Evolutionary conservation across 1,284 basidiomycete species (phyloP), one percentile per base, ranked within the genome.

Genomic region (Grifola frondosa): DNA sequence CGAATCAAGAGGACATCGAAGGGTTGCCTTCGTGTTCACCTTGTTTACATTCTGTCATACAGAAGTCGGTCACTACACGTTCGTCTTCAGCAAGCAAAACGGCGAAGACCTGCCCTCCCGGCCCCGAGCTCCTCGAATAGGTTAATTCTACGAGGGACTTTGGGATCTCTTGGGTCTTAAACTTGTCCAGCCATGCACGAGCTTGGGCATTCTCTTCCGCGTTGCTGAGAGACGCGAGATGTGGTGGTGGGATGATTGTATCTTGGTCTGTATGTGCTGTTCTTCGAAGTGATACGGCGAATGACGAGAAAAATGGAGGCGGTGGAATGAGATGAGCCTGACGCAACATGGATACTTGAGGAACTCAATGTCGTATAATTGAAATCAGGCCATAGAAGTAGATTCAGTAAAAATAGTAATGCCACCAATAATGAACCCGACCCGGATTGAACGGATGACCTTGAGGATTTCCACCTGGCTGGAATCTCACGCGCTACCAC

Each of bases 41-140:
- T 88, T 90, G 59, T 90, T 90, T 30, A 90, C 87, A 50, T 90
- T 87, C 86, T 90, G 52, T 15, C n/a, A n/a, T n/a, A n/a, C n/a
- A n/a, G n/a, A n/a, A n/a, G n/a, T 21, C 32, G 13, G 9, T 29
- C 25, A 8, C 6, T 8, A 36, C 30, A n/a, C n/a, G n/a, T n/a
- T n/a, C n/a, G n/a, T n/a, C n/a, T n/a, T n/a, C n/a, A n/a, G n/a
- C n/a, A n/a, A n/a, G n/a, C n/a, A n/a, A n/a, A n/a, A n/a, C n/a
- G n/a, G n/a, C n/a, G n/a, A n/a, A n/a, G n/a, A 86, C 86, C 75
- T 89, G 87, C 11, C 86, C 87, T 23, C 86, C 86, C 8, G 87
- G 87, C 19, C 87, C 87, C 6, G 87, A 88, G 52, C 86, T 89
- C 38, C 85, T 69, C 3, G 85, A 78, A 58, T 84, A 89, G 0